Base-by-base conservation (phyloP, 2,329 filamentous ascomycete genomes). In the Nannizziopsis barbatae region DNA sequence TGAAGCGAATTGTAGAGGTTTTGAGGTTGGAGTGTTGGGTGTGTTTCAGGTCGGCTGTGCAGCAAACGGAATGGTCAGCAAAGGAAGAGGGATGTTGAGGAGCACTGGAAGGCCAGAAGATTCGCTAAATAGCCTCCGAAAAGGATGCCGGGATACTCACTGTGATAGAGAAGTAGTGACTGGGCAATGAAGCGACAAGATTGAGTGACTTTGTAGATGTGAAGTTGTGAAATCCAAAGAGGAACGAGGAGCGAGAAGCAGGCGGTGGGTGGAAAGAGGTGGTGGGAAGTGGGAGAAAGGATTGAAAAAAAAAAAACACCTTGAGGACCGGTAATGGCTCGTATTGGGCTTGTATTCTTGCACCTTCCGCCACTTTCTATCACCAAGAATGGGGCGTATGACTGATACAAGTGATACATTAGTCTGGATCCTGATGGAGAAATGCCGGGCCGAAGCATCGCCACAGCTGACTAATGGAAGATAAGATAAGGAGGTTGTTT, bases 201-300 rank as follows among this genome's bases (percentile, higher is more conserved):
- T 8, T 33, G 30, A n/a, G 11, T 47, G 46, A 52, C 45, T 51
- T 53, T 37, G 41, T 14, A 18, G 17, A 50, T 42, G 12, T 43
- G 20, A 20, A 48, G 31, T 17, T 39, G 35, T 15, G 35, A 20
- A 3, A 12, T 33, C 47, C 6, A 36, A 15, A 37, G 36, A 45
- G 22, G 33, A 31, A n/a, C 14, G 41, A 42, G 27, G 41, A 17
- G 43, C 20, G 15, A 43, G 43, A 8, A 10, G 8, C 30, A 46
- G 49, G 54, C 45, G 55, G 48, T 22, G 48, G 37, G 35, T 39
- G 42, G 52, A 53, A 54, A 51, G 57, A 55, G 57, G 56, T 53
- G 56, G 56, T 17, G 11, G 20, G 22, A 69, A 70, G 59, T 72
- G 53, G 52, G 54, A 37, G 54, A 55, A 51, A 53, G 52, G 53